These are phyloP conservation scores for Ustanciosporium gigantosporum DNA, from an alignment of 1,284 basidiomycete species.

Conservation along the genomic window DNA sequence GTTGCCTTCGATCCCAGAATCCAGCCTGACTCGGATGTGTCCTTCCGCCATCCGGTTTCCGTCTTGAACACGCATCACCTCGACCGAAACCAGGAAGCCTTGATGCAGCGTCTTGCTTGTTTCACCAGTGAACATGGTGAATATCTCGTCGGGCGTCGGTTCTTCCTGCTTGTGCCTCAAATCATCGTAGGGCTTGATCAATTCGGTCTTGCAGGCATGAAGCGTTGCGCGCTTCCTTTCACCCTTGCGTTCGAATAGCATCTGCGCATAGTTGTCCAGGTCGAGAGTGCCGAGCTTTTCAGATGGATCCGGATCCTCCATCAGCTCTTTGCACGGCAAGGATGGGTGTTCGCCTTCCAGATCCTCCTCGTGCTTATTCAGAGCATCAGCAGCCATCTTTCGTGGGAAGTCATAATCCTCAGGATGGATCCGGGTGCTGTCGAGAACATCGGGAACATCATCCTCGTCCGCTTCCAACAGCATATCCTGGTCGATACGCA, in stretches of 20 bases:
- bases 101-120: slow-evolving; percentile 76
- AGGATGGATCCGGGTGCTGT: slow-evolving; percentile 93
- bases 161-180: slow-evolving; percentile 71
- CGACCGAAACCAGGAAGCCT: slow-evolving; percentile 83
- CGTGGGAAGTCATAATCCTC: slow-evolving; percentile 97
- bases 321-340: slow-evolving; percentile 67
- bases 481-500: slow-evolving; percentile 67
- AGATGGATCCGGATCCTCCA: slow-evolving; percentile 78
- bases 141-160: slow-evolving; percentile 76
- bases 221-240: slow-evolving; percentile 68
- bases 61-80: slow-evolving; percentile 67
- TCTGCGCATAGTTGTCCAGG: slow-evolving; percentile 93
- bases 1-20: slow-evolving; percentile 74
- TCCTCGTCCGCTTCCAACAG: slow-evolving; percentile 68
- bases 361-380: slow-evolving; percentile 70
- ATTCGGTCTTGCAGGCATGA: slow-evolving; percentile 75
- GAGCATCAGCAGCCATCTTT: slow-evolving; percentile 97
- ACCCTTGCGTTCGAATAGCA: slow-evolving; percentile 68
- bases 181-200: slow-evolving; percentile 84
- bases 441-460: slow-evolving; percentile 80
- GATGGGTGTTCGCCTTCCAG: slow-evolving; percentile 55
- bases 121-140: slow-evolving; percentile 96
- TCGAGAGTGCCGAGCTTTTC: slow-evolving; percentile 88
- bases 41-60: slow-evolving; percentile 26
- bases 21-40: slow-evolving; percentile 72